phyloP scores from a whole-genome alignment of 2,329 filamentous ascomycete genomes.

The Orbilia quercus region DNA sequence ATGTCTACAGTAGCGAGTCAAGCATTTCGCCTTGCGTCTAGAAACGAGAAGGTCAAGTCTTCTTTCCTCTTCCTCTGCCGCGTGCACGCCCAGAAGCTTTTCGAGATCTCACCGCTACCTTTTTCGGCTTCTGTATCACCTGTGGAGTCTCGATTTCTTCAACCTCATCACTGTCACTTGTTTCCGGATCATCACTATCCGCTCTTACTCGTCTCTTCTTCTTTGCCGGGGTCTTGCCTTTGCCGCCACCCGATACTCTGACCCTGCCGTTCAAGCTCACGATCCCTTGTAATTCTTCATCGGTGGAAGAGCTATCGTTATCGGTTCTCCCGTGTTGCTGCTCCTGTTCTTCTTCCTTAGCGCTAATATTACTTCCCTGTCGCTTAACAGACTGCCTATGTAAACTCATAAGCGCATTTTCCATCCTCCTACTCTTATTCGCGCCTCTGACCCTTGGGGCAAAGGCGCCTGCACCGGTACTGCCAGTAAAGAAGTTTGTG shows the following conservation, averaged over 20 bases:
- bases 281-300: conserved; percentile 43
- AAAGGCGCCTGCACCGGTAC: conserved; percentile 77
- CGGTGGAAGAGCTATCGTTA: conserved; percentile 51
- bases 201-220: conserved; percentile 37
- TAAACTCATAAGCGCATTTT: conserved; percentile 76
- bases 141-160: conserved; percentile 30
- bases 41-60: conserved; percentile 4
- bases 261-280: conserved; percentile 51
- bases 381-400: conserved; percentile 62
- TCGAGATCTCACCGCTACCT: conserved; percentile 12
- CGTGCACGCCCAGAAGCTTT: conserved; percentile 37
- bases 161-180: conserved; percentile 55
- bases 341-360: conserved; percentile 57
- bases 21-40: no score
- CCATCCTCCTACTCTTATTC: conserved; percentile 79
- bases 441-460: conserved; percentile 73
- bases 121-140: conserved; percentile 24
- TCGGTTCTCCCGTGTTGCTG: conserved; percentile 48
- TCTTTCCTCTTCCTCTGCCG: conserved; percentile 29
- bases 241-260: conserved; percentile 12
- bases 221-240: conserved; percentile 29
- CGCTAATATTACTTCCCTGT: conserved; percentile 60
- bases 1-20: no score
- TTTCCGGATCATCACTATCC: conserved; percentile 9
- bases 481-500: conserved; percentile 86